Base-by-base conservation (phyloP, 2,329 filamentous ascomycete genomes). In the Zymoseptoria ardabiliae region DNA sequence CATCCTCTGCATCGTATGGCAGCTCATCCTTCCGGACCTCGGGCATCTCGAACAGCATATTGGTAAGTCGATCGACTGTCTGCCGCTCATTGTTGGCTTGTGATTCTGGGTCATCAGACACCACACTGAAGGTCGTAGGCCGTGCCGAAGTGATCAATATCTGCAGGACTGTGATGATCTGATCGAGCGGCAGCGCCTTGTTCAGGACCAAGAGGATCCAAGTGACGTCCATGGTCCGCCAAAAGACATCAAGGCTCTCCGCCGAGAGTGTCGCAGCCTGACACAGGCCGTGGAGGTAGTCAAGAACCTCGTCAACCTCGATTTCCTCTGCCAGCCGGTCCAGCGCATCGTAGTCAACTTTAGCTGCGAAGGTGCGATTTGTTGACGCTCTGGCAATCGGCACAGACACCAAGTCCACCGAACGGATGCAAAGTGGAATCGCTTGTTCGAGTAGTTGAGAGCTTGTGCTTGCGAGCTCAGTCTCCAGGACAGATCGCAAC, bases 141-240 rank as follows among this genome's bases (percentile, higher is more conserved):
- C 89, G 78, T 0, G 83, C 80, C 4, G 88, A 90, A 0, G 86
- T 88, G 41, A 81, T 80, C 1, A 94, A 75, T 53, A 92, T 78
- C 23, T 81, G 79, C 8, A 92, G 75, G 76, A 87, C 87, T 25
- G 81, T 77, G 1, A 83, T 74, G 56, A 89, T 86, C 54, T 90
- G 85, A 1, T 77, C 72, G 0, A 84, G 75, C 1, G 82, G 82
- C 61, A 91, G 88, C 57, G 85, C 85, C 28, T 83, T 82, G 60
- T 83, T 85, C 1, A 93, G 78, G 66, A 90, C 81, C 58, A 89
- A 77, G 11, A 89, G 74, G 9, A 88, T 81, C 63, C 88, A 85
- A 51, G 88, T 83, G 22, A 85, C 81, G 3, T 86, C 82, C 61
- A 91, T 83, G 45, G 79, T 74, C 61, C 78, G 81, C 90, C 90